Evolutionary conservation across 78 protist species (phyloP).

Genomic region (Pelomyxa schiedti): DNA sequence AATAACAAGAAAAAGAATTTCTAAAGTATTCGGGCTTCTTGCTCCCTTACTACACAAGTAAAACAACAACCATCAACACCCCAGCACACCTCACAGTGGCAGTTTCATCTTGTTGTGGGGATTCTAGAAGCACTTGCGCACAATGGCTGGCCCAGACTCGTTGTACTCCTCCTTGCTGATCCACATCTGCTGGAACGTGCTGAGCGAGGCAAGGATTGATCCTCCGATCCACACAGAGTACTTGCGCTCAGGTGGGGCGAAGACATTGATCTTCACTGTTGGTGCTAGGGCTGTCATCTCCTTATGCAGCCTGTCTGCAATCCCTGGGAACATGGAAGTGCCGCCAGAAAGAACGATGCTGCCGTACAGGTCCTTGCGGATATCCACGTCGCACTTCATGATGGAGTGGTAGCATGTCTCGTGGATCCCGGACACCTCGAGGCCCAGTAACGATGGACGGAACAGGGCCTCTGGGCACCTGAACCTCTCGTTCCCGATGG

Average conservation of each 20-base stretch:
- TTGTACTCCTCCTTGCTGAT: constrained; percentile 81
- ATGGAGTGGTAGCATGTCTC: constrained; percentile 52
- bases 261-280: neutral
- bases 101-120: neutral
- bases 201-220: constrained; percentile 28
- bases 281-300: constrained; percentile 1
- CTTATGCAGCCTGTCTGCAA: constrained; percentile 3
- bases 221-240: neutral
- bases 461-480: constrained; percentile 74
- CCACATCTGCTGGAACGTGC: constrained; percentile 85
- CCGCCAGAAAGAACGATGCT: constrained; percentile 83
- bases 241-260: constrained; percentile 5
- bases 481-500: constrained; percentile 73
- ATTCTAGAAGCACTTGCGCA: too few species aligned
- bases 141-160: too few species aligned
- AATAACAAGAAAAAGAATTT: too few species aligned
- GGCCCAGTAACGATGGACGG: constrained; percentile 72
- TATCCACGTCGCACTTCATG: constrained; percentile 72
- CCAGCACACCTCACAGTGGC: too few species aligned
- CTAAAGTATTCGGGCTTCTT: too few species aligned
- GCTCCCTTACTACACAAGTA: too few species aligned
- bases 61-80: too few species aligned
- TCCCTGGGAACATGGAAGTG: constrained; percentile 15
- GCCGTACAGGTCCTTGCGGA: constrained; percentile 66
- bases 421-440: constrained; percentile 75